Conservation (phyloP, 2,329 filamentous ascomycete genomes). For the Talaromyces sp. region DNA sequence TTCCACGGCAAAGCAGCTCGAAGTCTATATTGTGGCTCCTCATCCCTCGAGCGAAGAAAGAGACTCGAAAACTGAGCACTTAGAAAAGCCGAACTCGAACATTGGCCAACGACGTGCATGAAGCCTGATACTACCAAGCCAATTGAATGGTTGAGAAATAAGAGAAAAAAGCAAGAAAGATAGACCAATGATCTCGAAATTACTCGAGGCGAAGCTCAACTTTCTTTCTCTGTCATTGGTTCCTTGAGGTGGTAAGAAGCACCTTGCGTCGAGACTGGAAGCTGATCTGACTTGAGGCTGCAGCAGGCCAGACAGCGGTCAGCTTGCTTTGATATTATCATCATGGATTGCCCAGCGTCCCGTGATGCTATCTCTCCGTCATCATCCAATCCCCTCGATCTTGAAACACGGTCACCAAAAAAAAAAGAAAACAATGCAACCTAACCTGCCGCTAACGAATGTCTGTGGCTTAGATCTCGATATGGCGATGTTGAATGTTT, state of each 20-base stretch:
- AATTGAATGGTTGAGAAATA: neutral
- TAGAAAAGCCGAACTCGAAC: neutral
- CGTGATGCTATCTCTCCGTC: neutral
- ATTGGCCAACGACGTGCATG: neutral
- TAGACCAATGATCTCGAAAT: neutral
- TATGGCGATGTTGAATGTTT: neutral
- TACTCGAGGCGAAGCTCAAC: neutral
- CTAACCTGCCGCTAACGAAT: neutral
- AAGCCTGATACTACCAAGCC: neutral
- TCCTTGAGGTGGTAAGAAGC: neutral
- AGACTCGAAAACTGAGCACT: neutral
- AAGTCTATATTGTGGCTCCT: constrained; percentile 1
- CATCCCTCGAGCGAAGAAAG: neutral
- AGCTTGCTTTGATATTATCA: neutral
- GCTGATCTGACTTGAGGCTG: neutral
- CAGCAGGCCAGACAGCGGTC: neutral
- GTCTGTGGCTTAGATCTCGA: neutral
- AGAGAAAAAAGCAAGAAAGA: neutral
- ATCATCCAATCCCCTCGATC: neutral
- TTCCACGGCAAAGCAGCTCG: neutral
- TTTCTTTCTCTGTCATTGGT: constrained; percentile 1
- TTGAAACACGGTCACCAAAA: neutral
- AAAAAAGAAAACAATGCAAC: neutral
- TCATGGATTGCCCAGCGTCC: neutral
- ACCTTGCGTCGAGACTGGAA: constrained; percentile 7